Evolutionary conservation across 352 stramenopile species (phyloP).

Genomic region (Thalassiosira pacifica): DNA sequence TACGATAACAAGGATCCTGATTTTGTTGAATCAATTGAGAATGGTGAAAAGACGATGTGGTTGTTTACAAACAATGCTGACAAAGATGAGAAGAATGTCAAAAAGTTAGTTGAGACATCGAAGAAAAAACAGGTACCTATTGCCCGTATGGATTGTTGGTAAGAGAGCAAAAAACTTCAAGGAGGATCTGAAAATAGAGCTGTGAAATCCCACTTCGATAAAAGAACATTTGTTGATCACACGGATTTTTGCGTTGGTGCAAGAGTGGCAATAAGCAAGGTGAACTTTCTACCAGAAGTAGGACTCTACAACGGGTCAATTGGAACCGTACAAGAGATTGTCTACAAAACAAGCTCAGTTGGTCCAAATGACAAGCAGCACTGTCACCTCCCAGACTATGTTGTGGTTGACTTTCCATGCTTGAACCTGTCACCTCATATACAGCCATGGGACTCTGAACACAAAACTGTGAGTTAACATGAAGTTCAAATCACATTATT

Average conservation of each 20-base stretch:
- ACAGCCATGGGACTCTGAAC: neutral
- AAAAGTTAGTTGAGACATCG: slow-evolving; percentile 34
- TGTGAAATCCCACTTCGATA: slow-evolving; percentile 14
- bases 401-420: slow-evolving; percentile 13
- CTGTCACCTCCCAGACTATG: slow-evolving; percentile 8
- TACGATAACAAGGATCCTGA: slow-evolving; percentile 19
- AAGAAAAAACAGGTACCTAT: slow-evolving; percentile 33
- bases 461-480: slow-evolving; percentile 14
- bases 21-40: slow-evolving; percentile 5
- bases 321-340: slow-evolving; percentile 16
- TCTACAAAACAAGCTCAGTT: slow-evolving; percentile 8
- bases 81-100: slow-evolving; percentile 24
- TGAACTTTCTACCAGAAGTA: slow-evolving; percentile 21
- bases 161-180: slow-evolving; percentile 29
- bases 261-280: slow-evolving; percentile 20
- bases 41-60: slow-evolving; percentile 27
- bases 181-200: neutral
- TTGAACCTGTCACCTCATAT: slow-evolving; percentile 7
- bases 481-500: neutral
- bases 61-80: slow-evolving; percentile 26
- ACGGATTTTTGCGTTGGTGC: slow-evolving; percentile 27
- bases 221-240: neutral
- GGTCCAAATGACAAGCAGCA: slow-evolving; percentile 9
- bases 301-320: slow-evolving; percentile 13
- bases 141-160: slow-evolving; percentile 28